Base-by-base conservation (phyloP, 495 filamentous ascomycete genomes). In the Rostrohypoxylon terebratum region DNA sequence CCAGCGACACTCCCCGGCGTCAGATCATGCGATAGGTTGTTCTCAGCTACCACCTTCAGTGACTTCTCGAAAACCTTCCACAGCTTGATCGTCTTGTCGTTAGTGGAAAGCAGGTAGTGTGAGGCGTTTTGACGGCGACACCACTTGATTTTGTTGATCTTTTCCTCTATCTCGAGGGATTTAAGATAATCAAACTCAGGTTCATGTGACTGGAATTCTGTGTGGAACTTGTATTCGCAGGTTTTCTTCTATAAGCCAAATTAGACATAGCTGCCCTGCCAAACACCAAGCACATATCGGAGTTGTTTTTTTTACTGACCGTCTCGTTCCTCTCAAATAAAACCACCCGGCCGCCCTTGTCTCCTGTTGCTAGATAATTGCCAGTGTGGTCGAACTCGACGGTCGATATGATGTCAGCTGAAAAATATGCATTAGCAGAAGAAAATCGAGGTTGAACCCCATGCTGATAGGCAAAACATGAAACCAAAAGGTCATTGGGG, bases 111-210 rank as follows among this genome's bases (percentile, higher is more conserved):
- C 25, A 99, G 90, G 81, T 97, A 99, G 83, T 99, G 96, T 38
- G 96, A 97, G 68, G 96, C 92, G 86, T 99, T 99, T 81, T 97
- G 94, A 82, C 96, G 90, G 75, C 92, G 90, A 81, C 96, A 99
- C 96, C 96, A 99, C 84, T 98, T 99, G 82, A 99, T 99, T 86
- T 99, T 99, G 87, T 99, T 99, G 87, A 99, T 99, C 85, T 99
- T 99, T 83, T 99, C 96, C 87, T 99, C 96, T 74, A 99, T 99
- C 84, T 99, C 96, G 66, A 99, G 87, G 20, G 96, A 99, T 84
- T 99, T 99, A 63, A 99, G 89, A 81, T 99, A 99, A 79, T 99
- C 96, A 81, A 99, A 99, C 81, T 99, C 96, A 20, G 96, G 96
- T 80, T 99, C 96, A 82, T 99, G 96, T 60, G 96, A 99, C 86